Evolutionary conservation across 208 protist genomes (phyloP).

Genomic region (Crithidia bombi): DNA sequence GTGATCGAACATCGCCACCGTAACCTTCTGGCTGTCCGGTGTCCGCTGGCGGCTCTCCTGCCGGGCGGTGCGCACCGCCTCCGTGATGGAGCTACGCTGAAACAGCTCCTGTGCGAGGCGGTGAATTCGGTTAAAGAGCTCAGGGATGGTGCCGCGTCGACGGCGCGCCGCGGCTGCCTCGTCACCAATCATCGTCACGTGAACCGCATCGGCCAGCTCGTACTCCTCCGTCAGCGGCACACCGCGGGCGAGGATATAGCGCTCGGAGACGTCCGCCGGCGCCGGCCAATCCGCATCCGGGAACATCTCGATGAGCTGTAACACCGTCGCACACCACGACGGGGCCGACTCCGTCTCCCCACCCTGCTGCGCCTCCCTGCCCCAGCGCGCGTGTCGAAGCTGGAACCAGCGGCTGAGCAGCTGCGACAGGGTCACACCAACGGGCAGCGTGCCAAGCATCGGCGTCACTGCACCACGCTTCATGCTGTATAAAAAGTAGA

Average conservation of each 20-base stretch:
- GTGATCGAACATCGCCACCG: conserved; percentile 38
- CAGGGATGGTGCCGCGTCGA: conserved; percentile 32
- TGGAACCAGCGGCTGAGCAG: conserved; percentile 80
- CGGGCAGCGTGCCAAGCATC: conserved; percentile 34
- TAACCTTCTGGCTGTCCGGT: conserved; percentile 20
- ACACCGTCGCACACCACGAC: conserved; percentile 61
- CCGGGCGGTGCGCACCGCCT: conserved; percentile 24
- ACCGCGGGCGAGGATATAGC: conserved; percentile 45
- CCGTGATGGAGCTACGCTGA: conserved; percentile 22
- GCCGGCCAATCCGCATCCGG: conserved; percentile 53
- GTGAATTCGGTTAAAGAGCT: conserved; percentile 47
- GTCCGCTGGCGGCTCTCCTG: conserved; percentile 31
- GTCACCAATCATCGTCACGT: conserved; percentile 22
- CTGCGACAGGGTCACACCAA: conserved; percentile 41
- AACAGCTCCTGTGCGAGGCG: conserved; percentile 39
- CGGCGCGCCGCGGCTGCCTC: conserved; percentile 10
- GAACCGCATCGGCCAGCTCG: conserved; percentile 2
- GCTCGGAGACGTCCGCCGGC: conserved; percentile 29
- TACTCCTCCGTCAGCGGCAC: conserved; percentile 30
- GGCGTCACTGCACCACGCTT: conserved; percentile 35
- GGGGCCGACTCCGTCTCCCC: conserved; percentile 48
- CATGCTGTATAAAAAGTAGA: conserved; percentile 86
- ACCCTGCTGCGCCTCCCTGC: conserved; percentile 42
- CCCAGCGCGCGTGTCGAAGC: conserved; percentile 77
- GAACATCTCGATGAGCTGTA: conserved; percentile 61